Evolutionary conservation across 371 early-diverging fungal genomes (phyloP), one percentile per base, ranked within the genome.

Genomic region (Enteropsectra breve): DNA sequence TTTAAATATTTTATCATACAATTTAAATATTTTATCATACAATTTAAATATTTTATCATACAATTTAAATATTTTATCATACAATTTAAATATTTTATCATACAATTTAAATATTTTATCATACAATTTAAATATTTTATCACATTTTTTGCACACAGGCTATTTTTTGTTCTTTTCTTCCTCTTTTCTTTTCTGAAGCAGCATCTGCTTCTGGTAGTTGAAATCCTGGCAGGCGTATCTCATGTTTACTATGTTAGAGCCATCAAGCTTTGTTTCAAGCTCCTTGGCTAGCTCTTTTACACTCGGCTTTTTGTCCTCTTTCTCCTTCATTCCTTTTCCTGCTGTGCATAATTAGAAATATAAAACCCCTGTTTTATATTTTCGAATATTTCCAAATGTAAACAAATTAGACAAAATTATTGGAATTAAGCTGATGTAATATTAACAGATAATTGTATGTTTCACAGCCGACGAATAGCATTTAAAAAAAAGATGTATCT

Each of bases 171-270:
- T 24, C 33, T 52, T 24, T 32, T 52, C 33, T 15, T 52, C 11
- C 11, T 11, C 24, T 28, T 32, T 52, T 15, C 24, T 52, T 32
- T 52, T 23, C 11, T 32, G 15, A 32, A 52, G 33, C 52, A 11
- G 11, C 52, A 52, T 23, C 24, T 23, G 11, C 24, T 23, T 11
- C 52, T 11, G 11, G 15, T 28, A 15, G 43, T 43, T 43, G 24
- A 28, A 52, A 24, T 52, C 24, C 52, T 52, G 52, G 24, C 24
- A 11, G 11, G 15, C 24, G 52, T 52, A 52, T 32, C 24, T 52
- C 24, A 52, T 11, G 52, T 52, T 52, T 11, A 52, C 11, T 15
- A 52, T 52, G 52, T 32, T 52, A 11, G 24, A 24, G 11, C 11
- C 11, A 11, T 52, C 52, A 32, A 52, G 24, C 24, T 52, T 52